Conservation (phyloP, 2,329 filamentous ascomycete genomes). For the Aspergillus phoenicis region DNA sequence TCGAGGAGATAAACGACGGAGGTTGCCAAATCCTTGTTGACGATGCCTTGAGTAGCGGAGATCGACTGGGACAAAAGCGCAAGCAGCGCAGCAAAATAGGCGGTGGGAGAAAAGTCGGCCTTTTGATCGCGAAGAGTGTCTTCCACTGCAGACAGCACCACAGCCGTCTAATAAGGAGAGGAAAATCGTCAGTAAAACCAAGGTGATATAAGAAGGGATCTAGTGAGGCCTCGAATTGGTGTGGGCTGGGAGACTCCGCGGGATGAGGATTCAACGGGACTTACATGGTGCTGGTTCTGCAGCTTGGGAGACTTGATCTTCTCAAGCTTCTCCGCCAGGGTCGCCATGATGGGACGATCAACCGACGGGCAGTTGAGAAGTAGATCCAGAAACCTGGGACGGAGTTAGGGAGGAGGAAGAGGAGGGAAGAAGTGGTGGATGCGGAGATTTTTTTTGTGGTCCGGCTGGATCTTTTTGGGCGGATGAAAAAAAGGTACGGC, state of each 20-base stretch:
- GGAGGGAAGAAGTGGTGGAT: conserved; percentile 31
- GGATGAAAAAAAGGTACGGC: conserved; percentile 37
- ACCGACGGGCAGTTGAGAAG: conserved; percentile 31
- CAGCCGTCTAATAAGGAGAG: conserved; percentile 49
- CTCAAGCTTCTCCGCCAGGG: conserved; percentile 87
- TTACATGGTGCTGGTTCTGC: conserved; percentile 89
- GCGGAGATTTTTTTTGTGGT: conserved; percentile 31
- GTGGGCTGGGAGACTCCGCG: conserved; percentile 11
- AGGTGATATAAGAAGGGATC: background rate
- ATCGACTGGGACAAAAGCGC: conserved; percentile 81
- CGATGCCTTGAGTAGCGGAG: conserved; percentile 60
- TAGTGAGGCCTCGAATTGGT: background rate
- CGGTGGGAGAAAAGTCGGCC: conserved; percentile 78
- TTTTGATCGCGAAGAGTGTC: conserved; percentile 89
- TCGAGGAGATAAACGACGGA: conserved; percentile 96
- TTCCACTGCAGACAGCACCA: conserved; percentile 88
- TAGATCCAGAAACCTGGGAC: conserved; percentile 17
- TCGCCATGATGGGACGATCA: conserved; percentile 50
- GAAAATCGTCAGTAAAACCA: conserved; percentile 14
- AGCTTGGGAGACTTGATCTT: conserved; percentile 97
- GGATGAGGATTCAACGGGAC: conserved; percentile 26
- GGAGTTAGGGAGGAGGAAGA: conserved; percentile 26
- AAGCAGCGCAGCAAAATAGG: conserved; percentile 93
- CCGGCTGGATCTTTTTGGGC: conserved; percentile 25
- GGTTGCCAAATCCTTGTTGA: conserved; percentile 79